Conservation (phyloP, 805 yeast genomes). For the Debaryomyces castellii region DNA sequence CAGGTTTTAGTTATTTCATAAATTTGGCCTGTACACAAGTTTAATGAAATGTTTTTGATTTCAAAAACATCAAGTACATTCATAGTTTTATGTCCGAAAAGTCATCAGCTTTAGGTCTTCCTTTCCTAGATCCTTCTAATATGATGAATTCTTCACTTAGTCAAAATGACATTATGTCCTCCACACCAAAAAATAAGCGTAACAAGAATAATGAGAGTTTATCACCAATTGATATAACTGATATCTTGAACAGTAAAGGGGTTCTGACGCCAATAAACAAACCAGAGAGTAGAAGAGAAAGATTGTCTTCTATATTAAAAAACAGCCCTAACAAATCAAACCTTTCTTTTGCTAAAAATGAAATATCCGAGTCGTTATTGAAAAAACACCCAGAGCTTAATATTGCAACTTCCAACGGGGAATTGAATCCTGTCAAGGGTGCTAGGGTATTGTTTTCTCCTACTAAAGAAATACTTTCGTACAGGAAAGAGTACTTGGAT, state of each 20-base stretch:
- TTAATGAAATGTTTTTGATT: neutral
- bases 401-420: slow-evolving; percentile 18
- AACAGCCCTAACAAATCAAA: slow-evolving; percentile 6
- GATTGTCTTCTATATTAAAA: slow-evolving; percentile 9
- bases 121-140: neutral
- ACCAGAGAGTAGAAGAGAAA: neutral
- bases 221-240: slow-evolving; percentile 11
- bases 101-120: no score
- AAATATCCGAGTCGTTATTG: slow-evolving; percentile 10
- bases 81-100: neutral
- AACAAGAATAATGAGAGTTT: slow-evolving; percentile 2
- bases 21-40: slow-evolving; percentile 1
- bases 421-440: slow-evolving; percentile 29
- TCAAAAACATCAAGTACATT: neutral
- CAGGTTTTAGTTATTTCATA: neutral
- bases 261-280: slow-evolving; percentile 9
- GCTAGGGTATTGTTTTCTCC: slow-evolving; percentile 37
- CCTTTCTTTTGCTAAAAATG: slow-evolving; percentile 1
- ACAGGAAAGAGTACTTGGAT: slow-evolving; percentile 18
- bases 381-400: slow-evolving; percentile 18
- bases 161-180: neutral
- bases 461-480: slow-evolving; percentile 21
- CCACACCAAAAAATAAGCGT: slow-evolving; percentile 9
- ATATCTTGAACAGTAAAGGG: slow-evolving; percentile 1
- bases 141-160: neutral